Percentiles rank a stretch among this genome's conserved stretches.
Conservation (phyloP, 2,329 filamentous ascomycete species). For the Hymenoscyphus repandus region DNA sequence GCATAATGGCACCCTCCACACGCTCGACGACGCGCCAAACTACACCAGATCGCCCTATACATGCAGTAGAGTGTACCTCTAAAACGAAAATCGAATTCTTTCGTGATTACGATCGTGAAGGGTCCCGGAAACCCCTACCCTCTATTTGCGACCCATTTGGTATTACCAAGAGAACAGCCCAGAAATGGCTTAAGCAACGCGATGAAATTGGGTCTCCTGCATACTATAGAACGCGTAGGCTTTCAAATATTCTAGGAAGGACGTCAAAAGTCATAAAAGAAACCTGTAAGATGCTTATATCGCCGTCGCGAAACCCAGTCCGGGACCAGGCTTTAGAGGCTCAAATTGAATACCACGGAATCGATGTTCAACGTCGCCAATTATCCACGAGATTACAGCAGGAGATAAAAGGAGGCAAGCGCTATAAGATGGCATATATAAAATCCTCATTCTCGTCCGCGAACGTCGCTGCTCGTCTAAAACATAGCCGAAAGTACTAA, state of each 20-base stretch:
- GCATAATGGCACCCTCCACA: too few relatives aligned
- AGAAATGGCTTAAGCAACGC: neutral
- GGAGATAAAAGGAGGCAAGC: neutral
- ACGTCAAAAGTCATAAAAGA: neutral
- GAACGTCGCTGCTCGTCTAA: neutral
- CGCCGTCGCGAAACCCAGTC: slow-evolving; percentile 2
- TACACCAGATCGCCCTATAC: too few relatives aligned
- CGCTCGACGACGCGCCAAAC: too few relatives aligned
- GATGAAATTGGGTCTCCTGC: neutral
- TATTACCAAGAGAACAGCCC: neutral
- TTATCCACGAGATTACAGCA: neutral
- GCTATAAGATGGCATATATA: neutral
- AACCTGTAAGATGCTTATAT: neutral
- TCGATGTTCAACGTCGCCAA: neutral
- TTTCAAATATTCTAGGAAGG: neutral
- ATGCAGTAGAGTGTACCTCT: too few relatives aligned
- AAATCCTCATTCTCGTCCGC: too few relatives aligned
- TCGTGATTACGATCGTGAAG: too few relatives aligned
- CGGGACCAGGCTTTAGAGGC: neutral
- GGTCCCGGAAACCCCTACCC: too few relatives aligned
- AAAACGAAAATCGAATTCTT: too few relatives aligned
- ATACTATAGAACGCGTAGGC: too few relatives aligned
- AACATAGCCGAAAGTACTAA: neutral
- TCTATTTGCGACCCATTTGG: too few relatives aligned
- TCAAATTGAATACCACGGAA: neutral